Conservation (phyloP, 768 basidiomycete genomes). For the Suillus alpinus region DNA sequence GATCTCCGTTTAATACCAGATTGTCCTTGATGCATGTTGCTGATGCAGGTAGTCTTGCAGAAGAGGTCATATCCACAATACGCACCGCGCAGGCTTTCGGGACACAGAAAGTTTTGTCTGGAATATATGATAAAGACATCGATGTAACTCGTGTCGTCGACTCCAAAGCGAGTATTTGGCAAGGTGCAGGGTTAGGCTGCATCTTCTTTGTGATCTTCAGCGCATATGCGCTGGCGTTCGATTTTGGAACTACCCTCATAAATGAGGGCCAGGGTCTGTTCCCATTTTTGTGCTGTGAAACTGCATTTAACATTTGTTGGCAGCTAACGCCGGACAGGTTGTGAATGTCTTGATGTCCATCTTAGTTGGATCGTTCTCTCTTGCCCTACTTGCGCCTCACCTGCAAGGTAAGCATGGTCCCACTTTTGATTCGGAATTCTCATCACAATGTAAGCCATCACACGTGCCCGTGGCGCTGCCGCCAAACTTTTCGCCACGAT, state of each 20-base stretch:
- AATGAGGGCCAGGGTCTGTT: conserved; percentile 27
- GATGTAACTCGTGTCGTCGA: conserved; percentile 32
- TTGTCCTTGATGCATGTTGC: conserved; percentile 41
- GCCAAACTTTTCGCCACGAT: conserved; percentile 55
- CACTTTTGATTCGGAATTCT: neutral
- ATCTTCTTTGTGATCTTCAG: conserved; percentile 52
- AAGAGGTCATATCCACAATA: conserved; percentile 56
- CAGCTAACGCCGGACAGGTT: conserved; percentile 42
- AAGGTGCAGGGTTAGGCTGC: conserved; percentile 35
- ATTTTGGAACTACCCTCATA: conserved; percentile 53
- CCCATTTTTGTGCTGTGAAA: neutral
- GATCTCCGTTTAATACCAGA: conserved; percentile 12
- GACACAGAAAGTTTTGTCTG: conserved; percentile 40
- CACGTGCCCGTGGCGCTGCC: conserved; percentile 49
- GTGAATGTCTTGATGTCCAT: conserved; percentile 52
- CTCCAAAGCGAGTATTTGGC: conserved; percentile 31
- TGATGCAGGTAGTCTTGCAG: conserved; percentile 53
- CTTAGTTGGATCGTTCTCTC: conserved; percentile 57
- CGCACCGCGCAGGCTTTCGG: conserved; percentile 59
- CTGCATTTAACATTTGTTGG: neutral
- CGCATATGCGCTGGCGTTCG: conserved; percentile 37
- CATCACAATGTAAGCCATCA: conserved; percentile 31
- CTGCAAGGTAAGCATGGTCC: conserved; percentile 31
- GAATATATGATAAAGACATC: conserved; percentile 43
- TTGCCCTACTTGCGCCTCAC: conserved; percentile 52